Evolutionary conservation across 1,284 basidiomycete species (phyloP).

Genomic region (Limonomyces culmigenus): DNA sequence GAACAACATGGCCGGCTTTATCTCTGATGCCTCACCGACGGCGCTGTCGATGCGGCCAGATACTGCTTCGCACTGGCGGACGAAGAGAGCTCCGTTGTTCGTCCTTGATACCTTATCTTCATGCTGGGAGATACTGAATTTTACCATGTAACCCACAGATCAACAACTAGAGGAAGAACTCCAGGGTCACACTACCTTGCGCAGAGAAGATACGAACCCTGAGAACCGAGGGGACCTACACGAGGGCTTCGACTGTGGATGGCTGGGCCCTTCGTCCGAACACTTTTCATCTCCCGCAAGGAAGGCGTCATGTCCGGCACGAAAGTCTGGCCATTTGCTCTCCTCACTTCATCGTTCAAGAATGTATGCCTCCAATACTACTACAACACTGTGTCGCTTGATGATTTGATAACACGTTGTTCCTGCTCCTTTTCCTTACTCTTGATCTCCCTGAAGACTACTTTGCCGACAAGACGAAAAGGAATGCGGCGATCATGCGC

Average conservation of each 20-base stretch:
- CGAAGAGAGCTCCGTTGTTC: too few relatives aligned
- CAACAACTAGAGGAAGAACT: too few relatives aligned
- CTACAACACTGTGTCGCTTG: conserved; percentile 48
- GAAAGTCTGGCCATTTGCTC: conserved; percentile 42
- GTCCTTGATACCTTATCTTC: too few relatives aligned
- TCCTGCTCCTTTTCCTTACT: conserved; percentile 74
- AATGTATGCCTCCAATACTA: conserved; percentile 42
- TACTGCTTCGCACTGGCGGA: too few relatives aligned
- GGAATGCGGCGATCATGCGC: too few relatives aligned
- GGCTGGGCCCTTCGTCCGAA: conserved; percentile 29
- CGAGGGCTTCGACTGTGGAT: conserved; percentile 72
- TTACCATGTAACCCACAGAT: too few relatives aligned
- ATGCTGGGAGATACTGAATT: too few relatives aligned
- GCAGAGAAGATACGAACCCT: conserved; percentile 51
- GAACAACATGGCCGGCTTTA: too few relatives aligned
- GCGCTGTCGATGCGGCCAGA: too few relatives aligned
- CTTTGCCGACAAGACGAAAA: conserved; percentile 75
- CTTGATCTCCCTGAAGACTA: conserved; percentile 60
- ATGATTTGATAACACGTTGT: conserved; percentile 52
- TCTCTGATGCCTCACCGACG: too few relatives aligned
- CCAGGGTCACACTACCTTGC: conserved; percentile 44
- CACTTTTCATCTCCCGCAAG: conserved; percentile 18
- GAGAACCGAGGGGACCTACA: conserved; percentile 57
- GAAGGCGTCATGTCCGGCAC: conserved; percentile 37
- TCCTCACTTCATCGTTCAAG: conserved; percentile 29